These are phyloP conservation scores for Xerocomus potaroensis DNA, from an alignment of 768 basidiomycete species.

Conservation along the genomic window DNA sequence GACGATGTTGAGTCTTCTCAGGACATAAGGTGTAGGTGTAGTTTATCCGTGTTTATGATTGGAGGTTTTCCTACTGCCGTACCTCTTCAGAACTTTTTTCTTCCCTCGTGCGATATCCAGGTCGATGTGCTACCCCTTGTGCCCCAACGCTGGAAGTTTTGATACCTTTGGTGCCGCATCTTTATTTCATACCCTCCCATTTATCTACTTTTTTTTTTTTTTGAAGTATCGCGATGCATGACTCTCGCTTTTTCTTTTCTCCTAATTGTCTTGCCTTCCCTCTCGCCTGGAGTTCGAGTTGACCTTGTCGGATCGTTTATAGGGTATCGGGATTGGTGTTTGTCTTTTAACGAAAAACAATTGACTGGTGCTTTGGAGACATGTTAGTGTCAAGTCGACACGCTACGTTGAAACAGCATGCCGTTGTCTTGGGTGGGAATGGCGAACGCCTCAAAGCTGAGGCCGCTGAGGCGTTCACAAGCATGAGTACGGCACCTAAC, in stretches of 20 bases:
- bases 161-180: constrained; percentile 18
- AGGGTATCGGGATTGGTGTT: too few species aligned
- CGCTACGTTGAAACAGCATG: too few species aligned
- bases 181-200: constrained; percentile 18
- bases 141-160: constrained; percentile 8
- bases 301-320: constrained; percentile 4
- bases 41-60: constrained; percentile 11
- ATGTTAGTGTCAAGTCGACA: too few species aligned
- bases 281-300: constrained; percentile 22
- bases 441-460: too few species aligned
- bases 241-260: background rate
- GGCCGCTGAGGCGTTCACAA: too few species aligned
- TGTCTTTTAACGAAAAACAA: too few species aligned
- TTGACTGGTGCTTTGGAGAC: too few species aligned
- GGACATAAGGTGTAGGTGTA: constrained; percentile 11
- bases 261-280: background rate
- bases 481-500: too few species aligned
- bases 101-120: constrained; percentile 3
- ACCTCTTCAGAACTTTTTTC: background rate
- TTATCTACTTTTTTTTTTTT: background rate
- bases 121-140: background rate
- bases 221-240: too few species aligned
- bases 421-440: too few species aligned
- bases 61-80: background rate
- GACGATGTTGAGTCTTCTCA: background rate